Evolutionary conservation across 2,329 filamentous ascomycete genomes (phyloP), one percentile per base, ranked within the genome.

Genomic region (Aureobasidium sp.): DNA sequence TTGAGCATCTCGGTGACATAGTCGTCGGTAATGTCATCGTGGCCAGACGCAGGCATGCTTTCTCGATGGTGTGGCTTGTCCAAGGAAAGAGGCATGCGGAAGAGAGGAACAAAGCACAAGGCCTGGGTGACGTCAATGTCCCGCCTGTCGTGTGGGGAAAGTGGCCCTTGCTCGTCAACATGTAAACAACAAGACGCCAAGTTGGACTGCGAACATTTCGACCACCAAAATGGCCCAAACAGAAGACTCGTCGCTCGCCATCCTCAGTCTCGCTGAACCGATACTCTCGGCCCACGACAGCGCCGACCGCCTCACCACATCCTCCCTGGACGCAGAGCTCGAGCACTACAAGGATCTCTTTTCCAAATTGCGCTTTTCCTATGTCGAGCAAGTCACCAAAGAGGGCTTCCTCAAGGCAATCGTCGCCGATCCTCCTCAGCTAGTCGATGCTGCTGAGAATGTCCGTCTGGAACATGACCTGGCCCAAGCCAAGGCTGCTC

Each of bases 301-400:
- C 60, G n/a, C 40, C 40, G 29, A 64, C 47, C 89, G 94, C 74
- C 84, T 85, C 66, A 85, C 87, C 66, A 84, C 82, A 64, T 84
- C 85, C 19, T 87, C 87, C 19, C 80, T 97, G 8, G 86, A 90
- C 66, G 90, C 89, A 31, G 93, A 97, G 74, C 81, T 97, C 31
- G 80, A 82, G 33, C 92, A 97, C 75, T 97, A 97, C 78, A 91
- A 90, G 77, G 92, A 97, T 75, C 84, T 97, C 22, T 99, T 97
- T 75, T 88, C 91, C 45, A 97, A 99, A 77, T 82, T 97, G 42
- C 90, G 93, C 68, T 97, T 97, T 79, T 95, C 90, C 66, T 97
- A 97, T 76, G 89, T 97, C 68, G 94, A 99, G 76, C 94, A 97
- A 79, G 91, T 97, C 65, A 97, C 93, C 48, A 99, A 97, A 76